A percentile compares a stretch with the other conserved stretches of the same genome.
These are phyloP conservation scores for Porpolomopsis calyptriformis DNA, from an alignment of 768 basidiomycete genomes.

Conservation along the genomic window DNA sequence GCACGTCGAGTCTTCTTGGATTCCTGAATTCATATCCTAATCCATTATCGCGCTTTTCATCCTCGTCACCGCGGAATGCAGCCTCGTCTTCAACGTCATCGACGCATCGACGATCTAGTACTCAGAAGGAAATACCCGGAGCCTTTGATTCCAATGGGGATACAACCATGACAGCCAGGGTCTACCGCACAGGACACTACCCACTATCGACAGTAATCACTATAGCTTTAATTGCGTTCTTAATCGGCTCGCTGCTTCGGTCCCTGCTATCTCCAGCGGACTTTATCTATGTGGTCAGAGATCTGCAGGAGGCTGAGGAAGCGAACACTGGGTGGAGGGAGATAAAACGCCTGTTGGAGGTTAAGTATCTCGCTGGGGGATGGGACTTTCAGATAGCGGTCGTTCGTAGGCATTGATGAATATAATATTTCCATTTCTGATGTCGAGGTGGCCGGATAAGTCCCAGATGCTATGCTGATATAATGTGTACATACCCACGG, in stretches of 20 bases:
- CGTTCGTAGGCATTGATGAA: conserved; percentile 53
- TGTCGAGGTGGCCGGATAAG: no score
- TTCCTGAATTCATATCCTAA: conserved; percentile 55
- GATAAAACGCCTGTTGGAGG: conserved; percentile 68
- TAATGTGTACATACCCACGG: no score
- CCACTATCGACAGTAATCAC: conserved; percentile 53
- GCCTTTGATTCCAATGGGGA: conserved; percentile 18
- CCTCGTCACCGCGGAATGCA: conserved; percentile 14
- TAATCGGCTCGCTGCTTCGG: conserved; percentile 83
- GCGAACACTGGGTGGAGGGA: conserved; percentile 60
- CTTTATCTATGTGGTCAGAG: conserved; percentile 71
- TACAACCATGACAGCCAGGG: conserved; percentile 9
- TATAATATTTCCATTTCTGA: background rate
- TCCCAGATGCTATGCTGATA: no score
- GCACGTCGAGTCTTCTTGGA: conserved; percentile 30
- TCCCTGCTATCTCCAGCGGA: conserved; percentile 85
- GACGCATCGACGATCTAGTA: background rate
- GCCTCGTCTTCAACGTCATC: conserved; percentile 1
- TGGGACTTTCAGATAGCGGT: conserved; percentile 87
- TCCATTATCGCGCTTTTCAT: conserved; percentile 43
- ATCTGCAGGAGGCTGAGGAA: conserved; percentile 43
- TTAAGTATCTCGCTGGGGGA: conserved; percentile 71
- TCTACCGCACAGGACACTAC: conserved; percentile 21
- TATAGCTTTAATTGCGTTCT: conserved; percentile 76
- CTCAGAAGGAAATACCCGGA: conserved; percentile 13